Evolutionary conservation across 257 asterid species (phyloP).

Genomic region (Penstemon barbatus): DNA sequence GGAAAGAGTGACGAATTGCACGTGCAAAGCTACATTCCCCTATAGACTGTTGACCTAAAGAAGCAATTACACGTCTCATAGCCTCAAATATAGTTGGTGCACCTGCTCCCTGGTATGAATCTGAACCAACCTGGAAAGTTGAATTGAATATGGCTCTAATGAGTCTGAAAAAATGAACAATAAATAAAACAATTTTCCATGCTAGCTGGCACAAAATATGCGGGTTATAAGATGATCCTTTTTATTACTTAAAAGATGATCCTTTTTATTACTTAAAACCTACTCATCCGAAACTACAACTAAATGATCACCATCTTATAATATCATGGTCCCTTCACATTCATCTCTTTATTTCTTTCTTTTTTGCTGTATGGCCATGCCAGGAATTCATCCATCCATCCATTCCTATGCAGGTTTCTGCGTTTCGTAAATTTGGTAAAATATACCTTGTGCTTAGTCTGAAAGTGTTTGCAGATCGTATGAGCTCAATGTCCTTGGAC

Average conservation of each 20-base stretch:
- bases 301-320: neutral
- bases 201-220: slow-evolving; percentile 8
- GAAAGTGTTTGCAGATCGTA: slow-evolving; percentile 13
- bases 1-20: slow-evolving; percentile 78
- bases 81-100: slow-evolving; percentile 99
- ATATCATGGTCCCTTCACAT: neutral
- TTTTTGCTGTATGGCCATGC: neutral
- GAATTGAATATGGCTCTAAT: slow-evolving; percentile 25
- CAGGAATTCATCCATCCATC: slow-evolving; percentile 5
- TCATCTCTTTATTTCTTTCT: neutral
- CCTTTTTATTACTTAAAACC: neutral
- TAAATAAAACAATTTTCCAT: slow-evolving; percentile 5
- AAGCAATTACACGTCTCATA: slow-evolving; percentile 74
- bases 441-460: neutral
- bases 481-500: slow-evolving; percentile 17
- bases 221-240: slow-evolving; percentile 9
- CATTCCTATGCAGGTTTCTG: neutral
- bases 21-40: slow-evolving; percentile 75
- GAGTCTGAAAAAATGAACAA: neutral
- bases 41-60: slow-evolving; percentile 56
- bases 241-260: neutral
- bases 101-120: slow-evolving; percentile 98
- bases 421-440: neutral
- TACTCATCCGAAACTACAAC: neutral
- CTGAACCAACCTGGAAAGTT: slow-evolving; percentile 83